Percentiles rank a stretch among this genome's conserved stretches.
phyloP scores from a whole-genome alignment of 2,329 filamentous ascomycete genomes.

The Fusarium heterosporum region DNA sequence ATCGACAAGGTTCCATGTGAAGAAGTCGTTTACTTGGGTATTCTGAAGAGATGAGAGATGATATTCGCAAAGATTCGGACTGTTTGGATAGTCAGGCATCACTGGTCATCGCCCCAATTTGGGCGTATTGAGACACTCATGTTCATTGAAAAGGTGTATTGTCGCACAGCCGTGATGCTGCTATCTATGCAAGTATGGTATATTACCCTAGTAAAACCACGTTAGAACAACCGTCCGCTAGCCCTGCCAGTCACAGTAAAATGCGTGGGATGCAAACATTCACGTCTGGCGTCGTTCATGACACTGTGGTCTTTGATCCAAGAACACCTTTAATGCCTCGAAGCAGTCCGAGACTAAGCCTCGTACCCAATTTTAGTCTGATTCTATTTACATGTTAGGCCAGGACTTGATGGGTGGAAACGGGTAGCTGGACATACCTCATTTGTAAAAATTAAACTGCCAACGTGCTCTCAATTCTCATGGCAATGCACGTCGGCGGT shows the following conservation, averaged over 20 bases:
- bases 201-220: background rate
- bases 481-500: slow-evolving; percentile 44
- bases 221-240: background rate
- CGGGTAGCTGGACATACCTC: slow-evolving; percentile 41
- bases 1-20: slow-evolving; percentile 66
- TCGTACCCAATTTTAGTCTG: slow-evolving; percentile 17
- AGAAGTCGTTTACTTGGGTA: slow-evolving; percentile 74
- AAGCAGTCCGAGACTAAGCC: background rate
- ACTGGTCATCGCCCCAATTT: background rate
- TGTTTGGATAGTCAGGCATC: background rate
- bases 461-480: slow-evolving; percentile 41
- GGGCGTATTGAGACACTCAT: background rate
- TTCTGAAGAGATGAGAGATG: slow-evolving; percentile 55
- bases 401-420: background rate
- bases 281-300: background rate
- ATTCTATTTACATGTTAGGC: slow-evolving; percentile 19
- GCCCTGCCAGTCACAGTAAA: background rate
- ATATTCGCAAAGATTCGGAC: background rate
- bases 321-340: background rate
- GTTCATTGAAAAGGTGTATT: background rate
- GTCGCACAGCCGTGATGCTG: background rate
- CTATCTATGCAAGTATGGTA: background rate
- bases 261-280: background rate
- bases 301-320: background rate
- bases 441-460: slow-evolving; percentile 44